phyloP scores from a whole-genome alignment of 1,284 basidiomycete species.

The Malassezia slooffiae region DNA sequence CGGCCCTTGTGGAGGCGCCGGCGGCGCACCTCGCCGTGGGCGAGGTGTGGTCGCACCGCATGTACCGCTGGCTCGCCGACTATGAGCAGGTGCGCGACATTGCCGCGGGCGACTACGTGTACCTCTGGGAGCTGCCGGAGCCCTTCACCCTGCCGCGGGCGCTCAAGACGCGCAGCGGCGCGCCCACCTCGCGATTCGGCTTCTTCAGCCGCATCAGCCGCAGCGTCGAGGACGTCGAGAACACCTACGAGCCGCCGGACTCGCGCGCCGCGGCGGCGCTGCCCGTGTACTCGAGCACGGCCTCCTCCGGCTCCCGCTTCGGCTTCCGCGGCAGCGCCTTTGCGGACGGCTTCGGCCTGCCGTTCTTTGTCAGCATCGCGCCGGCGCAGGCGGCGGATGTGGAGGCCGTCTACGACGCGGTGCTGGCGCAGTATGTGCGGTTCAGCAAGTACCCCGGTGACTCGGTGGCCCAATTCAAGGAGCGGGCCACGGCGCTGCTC shows the following conservation, averaged over 20 bases:
- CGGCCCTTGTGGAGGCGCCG: conserved; percentile 18
- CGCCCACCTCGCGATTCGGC: conserved; percentile 8
- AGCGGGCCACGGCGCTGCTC: conserved; percentile 17
- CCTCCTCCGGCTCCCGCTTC: conserved; percentile 14
- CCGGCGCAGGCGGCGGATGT: conserved; percentile 20
- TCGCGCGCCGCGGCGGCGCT: conserved; percentile 11
- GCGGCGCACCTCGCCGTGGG: conserved; percentile 19
- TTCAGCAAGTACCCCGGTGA: conserved; percentile 15
- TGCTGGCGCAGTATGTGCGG: conserved; percentile 22
- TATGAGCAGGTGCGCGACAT: conserved; percentile 39
- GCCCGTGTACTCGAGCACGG: conserved; percentile 32
- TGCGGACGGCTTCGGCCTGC: conserved; percentile 25
- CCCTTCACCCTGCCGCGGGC: conserved; percentile 19
- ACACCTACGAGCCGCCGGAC: conserved; percentile 10
- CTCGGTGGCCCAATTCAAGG: conserved; percentile 15
- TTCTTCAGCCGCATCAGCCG: conserved; percentile 19
- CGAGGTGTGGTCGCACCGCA: conserved; percentile 33
- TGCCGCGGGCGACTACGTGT: conserved; percentile 29
- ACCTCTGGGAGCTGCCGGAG: conserved; percentile 31
- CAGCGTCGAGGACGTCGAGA: conserved; percentile 26
- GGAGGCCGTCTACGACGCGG: conserved; percentile 19
- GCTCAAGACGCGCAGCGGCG: not conserved
- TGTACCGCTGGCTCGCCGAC: conserved; percentile 37
- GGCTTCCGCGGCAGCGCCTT: conserved; percentile 20
- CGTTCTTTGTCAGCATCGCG: conserved; percentile 39